Conservation (phyloP, 805 yeast genomes). For the Suhomyces sp. region DNA sequence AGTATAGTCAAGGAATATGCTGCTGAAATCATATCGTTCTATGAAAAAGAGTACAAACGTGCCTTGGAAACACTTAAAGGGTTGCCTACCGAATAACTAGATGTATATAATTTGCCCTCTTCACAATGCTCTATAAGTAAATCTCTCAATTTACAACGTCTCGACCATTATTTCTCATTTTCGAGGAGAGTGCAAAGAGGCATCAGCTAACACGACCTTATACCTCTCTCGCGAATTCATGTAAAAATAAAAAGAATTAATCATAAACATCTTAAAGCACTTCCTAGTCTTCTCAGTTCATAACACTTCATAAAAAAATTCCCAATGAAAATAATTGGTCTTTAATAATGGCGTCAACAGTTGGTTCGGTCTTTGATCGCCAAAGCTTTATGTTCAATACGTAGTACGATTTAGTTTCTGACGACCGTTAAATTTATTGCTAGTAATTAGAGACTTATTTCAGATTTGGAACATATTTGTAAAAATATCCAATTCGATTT, state of each 20-base stretch:
- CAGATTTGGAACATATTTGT: background rate
- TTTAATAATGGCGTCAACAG: no score
- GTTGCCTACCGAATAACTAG: slow-evolving; percentile 24
- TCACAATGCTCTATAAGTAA: background rate
- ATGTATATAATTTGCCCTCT: slow-evolving; percentile 1
- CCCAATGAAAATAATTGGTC: background rate
- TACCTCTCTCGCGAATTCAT: background rate
- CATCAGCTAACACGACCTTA: background rate
- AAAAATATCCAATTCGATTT: background rate
- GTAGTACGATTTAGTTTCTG: no score
- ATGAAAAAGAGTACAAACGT: slow-evolving; percentile 46
- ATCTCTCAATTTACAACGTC: background rate
- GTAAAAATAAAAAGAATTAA: background rate
- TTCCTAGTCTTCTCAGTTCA: no score
- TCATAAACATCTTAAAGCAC: background rate
- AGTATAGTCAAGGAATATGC: slow-evolving; percentile 46
- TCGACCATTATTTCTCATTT: background rate
- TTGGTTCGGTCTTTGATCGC: no score
- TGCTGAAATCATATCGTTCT: slow-evolving; percentile 44
- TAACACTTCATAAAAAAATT: background rate
- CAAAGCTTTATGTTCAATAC: background rate
- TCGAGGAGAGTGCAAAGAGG: background rate
- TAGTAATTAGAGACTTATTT: background rate
- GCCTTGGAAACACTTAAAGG: slow-evolving; percentile 45
- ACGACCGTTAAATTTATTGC: background rate